These are phyloP conservation scores for Allantophomopsis cytisporea DNA, from an alignment of 2,329 filamentous ascomycete species.

Conservation along the genomic window DNA sequence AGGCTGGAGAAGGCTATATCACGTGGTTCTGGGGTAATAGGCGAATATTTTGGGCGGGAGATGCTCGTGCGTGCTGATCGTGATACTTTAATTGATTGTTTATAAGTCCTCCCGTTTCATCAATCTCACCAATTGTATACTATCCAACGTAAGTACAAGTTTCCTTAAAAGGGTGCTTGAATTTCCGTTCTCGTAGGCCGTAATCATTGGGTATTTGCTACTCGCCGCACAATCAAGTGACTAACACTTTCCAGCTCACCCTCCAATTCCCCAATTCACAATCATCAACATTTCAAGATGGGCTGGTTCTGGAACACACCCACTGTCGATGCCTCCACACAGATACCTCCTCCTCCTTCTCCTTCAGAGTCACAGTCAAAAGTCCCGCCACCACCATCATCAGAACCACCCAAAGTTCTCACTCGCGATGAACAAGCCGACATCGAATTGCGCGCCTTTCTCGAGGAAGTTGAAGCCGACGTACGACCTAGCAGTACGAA, in stretches of 20 bases:
- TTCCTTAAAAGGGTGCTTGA: no score
- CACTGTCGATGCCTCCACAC: no score
- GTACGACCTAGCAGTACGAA: slow-evolving; percentile 10
- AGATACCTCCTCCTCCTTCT: slow-evolving; percentile 15
- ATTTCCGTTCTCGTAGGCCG: no score
- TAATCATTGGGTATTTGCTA: no score
- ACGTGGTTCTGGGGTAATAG: no score
- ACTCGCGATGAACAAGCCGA: slow-evolving; percentile 17
- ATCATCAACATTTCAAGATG: slow-evolving; percentile 26
- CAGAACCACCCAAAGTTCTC: slow-evolving; percentile 1
- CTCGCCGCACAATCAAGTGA: no score
- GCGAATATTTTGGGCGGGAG: no score
- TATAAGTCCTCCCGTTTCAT: not conserved
- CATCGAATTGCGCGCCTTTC: slow-evolving; percentile 18
- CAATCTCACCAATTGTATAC: no score
- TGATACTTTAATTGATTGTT: not conserved
- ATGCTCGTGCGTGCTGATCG: not conserved
- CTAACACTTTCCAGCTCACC: no score
- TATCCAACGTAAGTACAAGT: no score
- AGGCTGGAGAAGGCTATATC: no score
- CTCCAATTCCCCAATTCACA: not conserved
- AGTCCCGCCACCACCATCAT: slow-evolving; percentile 6
- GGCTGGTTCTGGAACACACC: slow-evolving; percentile 43
- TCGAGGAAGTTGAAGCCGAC: slow-evolving; percentile 17
- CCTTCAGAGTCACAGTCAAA: slow-evolving; percentile 12